Conservation (phyloP, 164 flowering plant species). For the Sedum album region DNA sequence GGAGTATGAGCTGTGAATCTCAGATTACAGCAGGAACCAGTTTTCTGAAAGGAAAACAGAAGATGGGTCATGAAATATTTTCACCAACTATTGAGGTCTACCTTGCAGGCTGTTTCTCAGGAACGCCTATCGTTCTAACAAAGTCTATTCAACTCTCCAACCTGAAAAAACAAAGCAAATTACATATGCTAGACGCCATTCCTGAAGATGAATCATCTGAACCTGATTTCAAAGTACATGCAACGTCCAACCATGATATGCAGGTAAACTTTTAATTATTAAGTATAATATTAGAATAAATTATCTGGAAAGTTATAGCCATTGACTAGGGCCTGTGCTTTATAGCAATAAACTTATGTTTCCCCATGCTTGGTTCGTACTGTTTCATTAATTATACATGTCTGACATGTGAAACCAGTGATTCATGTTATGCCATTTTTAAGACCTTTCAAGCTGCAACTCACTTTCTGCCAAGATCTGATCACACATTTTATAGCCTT, state of each 20-base stretch:
- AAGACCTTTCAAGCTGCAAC: not conserved
- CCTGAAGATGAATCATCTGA: conserved; percentile 62
- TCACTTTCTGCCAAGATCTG: not conserved
- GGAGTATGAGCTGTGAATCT: conserved; percentile 67
- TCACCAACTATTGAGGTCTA: conserved; percentile 73
- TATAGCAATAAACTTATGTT: conserved; percentile 15
- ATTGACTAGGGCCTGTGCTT: conserved; percentile 33
- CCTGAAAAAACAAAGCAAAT: conserved; percentile 49
- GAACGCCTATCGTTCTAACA: conserved; percentile 68
- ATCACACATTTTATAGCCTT: not conserved
- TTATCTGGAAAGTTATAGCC: no score
- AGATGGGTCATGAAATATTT: conserved; percentile 29
- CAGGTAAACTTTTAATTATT: no score
- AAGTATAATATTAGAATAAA: no score
- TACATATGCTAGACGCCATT: conserved; percentile 52
- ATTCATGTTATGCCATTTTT: not conserved
- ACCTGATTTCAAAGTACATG: conserved; percentile 33
- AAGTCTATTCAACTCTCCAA: conserved; percentile 52
- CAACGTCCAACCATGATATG: conserved; percentile 31
- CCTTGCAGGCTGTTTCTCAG: conserved; percentile 65
- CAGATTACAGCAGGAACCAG: conserved; percentile 32
- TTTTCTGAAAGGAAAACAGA: conserved; percentile 52
- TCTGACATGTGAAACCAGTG: conserved; percentile 13
- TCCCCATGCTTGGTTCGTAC: not conserved
- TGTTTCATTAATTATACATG: not conserved